Evolutionary conservation across 192 early-diverging fungal genomes (phyloP).

Genomic region (Phycomyces nitens): DNA sequence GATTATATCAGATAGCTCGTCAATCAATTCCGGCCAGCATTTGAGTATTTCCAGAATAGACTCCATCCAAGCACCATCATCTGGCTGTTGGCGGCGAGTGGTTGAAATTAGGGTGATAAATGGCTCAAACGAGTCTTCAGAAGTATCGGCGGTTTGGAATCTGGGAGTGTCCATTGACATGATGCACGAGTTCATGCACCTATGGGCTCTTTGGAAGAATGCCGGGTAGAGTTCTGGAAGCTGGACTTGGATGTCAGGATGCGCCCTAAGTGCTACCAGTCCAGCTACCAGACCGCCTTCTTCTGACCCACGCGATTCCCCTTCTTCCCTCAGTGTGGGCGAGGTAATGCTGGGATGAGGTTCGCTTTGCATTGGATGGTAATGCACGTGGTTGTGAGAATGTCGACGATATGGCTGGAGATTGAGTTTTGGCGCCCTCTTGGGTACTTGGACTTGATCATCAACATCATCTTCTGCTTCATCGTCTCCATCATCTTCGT

Average conservation of each 20-base stretch:
- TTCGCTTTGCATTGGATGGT: constrained; percentile 12
- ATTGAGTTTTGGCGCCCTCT: neutral
- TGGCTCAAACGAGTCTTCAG: constrained; percentile 14
- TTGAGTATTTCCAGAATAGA: constrained; percentile 22
- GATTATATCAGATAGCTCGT: constrained; percentile 28
- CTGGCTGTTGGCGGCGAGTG: constrained; percentile 19
- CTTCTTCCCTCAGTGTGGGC: constrained; percentile 6
- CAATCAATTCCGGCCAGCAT: constrained; percentile 28
- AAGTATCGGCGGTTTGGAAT: constrained; percentile 7
- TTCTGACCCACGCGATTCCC: constrained; percentile 3
- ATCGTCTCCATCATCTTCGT: neutral
- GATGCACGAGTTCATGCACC: constrained; percentile 1
- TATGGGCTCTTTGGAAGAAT: constrained; percentile 16
- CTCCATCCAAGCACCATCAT: constrained; percentile 33
- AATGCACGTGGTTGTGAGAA: neutral
- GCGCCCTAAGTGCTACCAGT: neutral
- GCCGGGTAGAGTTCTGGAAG: constrained; percentile 9
- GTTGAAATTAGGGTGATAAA: constrained; percentile 18
- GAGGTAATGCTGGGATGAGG: constrained; percentile 17
- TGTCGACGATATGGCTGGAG: neutral
- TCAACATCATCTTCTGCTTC: neutral
- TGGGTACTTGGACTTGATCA: neutral
- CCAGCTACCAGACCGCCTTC: neutral
- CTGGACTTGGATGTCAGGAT: constrained; percentile 1
- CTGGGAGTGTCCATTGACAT: constrained; percentile 9